Conservation (phyloP, 768 basidiomycete species). For the Termitomyces sp. region DNA sequence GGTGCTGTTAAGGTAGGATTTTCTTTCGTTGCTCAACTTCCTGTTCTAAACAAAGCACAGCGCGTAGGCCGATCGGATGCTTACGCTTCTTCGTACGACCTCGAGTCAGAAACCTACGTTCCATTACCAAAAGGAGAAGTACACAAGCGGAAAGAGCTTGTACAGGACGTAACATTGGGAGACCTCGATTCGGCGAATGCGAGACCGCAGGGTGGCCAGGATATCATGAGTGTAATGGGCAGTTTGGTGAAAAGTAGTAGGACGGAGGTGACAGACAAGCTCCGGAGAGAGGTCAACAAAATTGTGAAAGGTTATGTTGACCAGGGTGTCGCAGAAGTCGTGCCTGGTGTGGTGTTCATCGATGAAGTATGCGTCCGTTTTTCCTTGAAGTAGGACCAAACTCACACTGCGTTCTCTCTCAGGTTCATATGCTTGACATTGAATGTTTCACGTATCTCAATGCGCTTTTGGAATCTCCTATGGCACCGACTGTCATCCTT, state of each 20-base stretch:
- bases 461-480: constrained; percentile 89
- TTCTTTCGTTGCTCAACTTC: constrained; percentile 1
- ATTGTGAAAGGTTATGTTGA: constrained; percentile 97
- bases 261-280: constrained; percentile 96
- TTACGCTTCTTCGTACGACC: constrained; percentile 95
- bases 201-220: constrained; percentile 92
- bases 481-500: constrained; percentile 96
- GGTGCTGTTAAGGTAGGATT: constrained; percentile 85
- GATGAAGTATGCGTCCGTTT: constrained; percentile 70
- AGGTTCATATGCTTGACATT: constrained; percentile 99
- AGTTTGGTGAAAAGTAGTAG: constrained; percentile 85
- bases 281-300: constrained; percentile 93
- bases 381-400: neutral
- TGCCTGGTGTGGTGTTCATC: constrained; percentile 97
- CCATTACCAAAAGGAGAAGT: constrained; percentile 62
- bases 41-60: constrained; percentile 32
- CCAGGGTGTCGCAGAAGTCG: constrained; percentile 96
- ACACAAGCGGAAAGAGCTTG: constrained; percentile 21
- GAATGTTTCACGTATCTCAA: constrained; percentile 99
- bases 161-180: constrained; percentile 47
- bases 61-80: constrained; percentile 96
- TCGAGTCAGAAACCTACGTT: constrained; percentile 98
- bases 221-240: constrained; percentile 98
- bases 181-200: constrained; percentile 97
- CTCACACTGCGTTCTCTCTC: constrained; percentile 2